These are phyloP conservation scores for Allomyces arbusculus DNA, from an alignment of 192 early-diverging fungal species.

Conservation along the genomic window DNA sequence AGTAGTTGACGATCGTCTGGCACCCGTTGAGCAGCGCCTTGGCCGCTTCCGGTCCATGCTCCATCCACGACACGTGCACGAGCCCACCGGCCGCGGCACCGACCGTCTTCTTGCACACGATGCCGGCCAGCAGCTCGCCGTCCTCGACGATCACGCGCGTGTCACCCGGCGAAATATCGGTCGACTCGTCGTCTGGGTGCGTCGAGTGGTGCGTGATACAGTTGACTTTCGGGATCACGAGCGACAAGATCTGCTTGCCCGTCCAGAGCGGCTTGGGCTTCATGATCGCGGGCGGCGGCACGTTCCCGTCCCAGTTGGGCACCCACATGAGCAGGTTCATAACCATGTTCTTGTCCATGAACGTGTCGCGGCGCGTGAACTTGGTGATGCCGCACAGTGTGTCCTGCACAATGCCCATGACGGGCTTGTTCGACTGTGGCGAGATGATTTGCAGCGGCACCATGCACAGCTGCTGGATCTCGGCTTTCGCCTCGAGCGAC, in stretches of 20 bases:
- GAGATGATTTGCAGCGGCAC: slow-evolving; percentile 93
- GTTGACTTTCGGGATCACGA: slow-evolving; percentile 90
- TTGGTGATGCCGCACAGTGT: slow-evolving; percentile 87
- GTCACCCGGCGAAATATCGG: slow-evolving; percentile 68
- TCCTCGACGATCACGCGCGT: slow-evolving; percentile 77
- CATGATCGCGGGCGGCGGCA: slow-evolving; percentile 82
- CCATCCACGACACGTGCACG: slow-evolving; percentile 87
- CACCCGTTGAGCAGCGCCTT: slow-evolving; percentile 81
- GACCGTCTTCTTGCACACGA: slow-evolving; percentile 86
- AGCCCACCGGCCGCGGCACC: slow-evolving; percentile 67
- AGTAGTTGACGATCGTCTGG: slow-evolving; percentile 86
- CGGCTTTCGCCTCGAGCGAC: slow-evolving; percentile 86
- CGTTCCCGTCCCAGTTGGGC: slow-evolving; percentile 80
- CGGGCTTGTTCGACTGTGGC: slow-evolving; percentile 90
- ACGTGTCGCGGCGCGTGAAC: slow-evolving; percentile 84
- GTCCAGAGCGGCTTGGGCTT: slow-evolving; percentile 97
- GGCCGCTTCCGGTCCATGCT: slow-evolving; percentile 69
- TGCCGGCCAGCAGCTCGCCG: slow-evolving; percentile 80
- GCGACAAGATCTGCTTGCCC: slow-evolving; percentile 84
- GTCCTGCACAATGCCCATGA: slow-evolving; percentile 99
- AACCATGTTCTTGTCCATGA: slow-evolving; percentile 66
- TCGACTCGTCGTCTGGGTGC: slow-evolving; percentile 58
- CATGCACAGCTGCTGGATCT: slow-evolving; percentile 91
- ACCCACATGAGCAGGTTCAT: slow-evolving; percentile 95
- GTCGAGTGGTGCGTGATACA: slow-evolving; percentile 51